Evolutionary conservation across 345 rosid species (phyloP).

Genomic region (Hypericum androsaemum): DNA sequence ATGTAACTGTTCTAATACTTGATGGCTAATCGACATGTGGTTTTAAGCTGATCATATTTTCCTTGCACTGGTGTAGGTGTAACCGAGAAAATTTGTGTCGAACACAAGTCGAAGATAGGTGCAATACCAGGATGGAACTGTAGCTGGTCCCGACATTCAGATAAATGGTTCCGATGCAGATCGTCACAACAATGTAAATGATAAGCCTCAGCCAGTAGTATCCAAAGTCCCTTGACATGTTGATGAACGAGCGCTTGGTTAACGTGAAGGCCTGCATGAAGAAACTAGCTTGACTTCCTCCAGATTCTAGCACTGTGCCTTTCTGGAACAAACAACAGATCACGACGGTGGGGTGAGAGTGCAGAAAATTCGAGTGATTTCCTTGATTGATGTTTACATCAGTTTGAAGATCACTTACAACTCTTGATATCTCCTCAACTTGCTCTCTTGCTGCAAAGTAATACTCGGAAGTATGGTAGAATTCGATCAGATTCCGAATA

Average conservation of each 20-base stretch:
- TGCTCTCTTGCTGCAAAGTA: conserved; percentile 47
- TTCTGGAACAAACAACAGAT: conserved; percentile 35
- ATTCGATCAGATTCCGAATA: conserved; percentile 45
- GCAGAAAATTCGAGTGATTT: neutral
- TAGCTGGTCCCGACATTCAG: conserved; percentile 75
- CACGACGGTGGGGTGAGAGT: too few relatives aligned
- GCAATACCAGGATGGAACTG: conserved; percentile 73
- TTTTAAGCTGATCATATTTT: too few relatives aligned
- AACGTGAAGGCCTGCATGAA: conserved; percentile 65
- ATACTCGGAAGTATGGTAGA: conserved; percentile 62
- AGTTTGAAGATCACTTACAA: conserved; percentile 37
- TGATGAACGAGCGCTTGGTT: conserved; percentile 74
- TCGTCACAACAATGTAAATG: conserved; percentile 63
- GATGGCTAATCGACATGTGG: too few relatives aligned
- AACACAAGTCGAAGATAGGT: too few relatives aligned
- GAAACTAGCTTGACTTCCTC: conserved; percentile 97
- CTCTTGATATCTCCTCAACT: conserved; percentile 76
- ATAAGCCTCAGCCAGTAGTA: conserved; percentile 94
- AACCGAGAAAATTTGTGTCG: too few relatives aligned
- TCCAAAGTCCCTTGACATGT: conserved; percentile 96
- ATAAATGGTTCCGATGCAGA: conserved; percentile 92
- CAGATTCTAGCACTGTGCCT: conserved; percentile 80
- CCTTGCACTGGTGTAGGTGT: too few relatives aligned
- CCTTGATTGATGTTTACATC: too few relatives aligned
- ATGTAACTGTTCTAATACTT: too few relatives aligned